Base-by-base conservation (phyloP, 2,329 filamentous ascomycete genomes). In the Magnaporthales sp. region DNA sequence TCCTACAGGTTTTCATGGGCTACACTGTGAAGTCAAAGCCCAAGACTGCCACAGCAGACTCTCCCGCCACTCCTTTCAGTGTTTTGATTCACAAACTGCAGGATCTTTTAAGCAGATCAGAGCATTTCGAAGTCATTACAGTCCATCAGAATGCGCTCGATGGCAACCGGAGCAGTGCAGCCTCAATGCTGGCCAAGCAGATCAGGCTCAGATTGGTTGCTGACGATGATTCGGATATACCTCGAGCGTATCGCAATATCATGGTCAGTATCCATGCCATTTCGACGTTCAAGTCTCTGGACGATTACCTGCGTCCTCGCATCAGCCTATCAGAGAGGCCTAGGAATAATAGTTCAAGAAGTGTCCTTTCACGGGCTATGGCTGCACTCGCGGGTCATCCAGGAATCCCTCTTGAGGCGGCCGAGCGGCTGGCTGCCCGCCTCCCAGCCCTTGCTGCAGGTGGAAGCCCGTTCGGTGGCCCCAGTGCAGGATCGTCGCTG, bases 211-310 rank as follows among this genome's bases (percentile, higher is more conserved):
- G 92, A 72, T 83, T 99, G 38, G 86, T 93, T 51, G 94, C 95
- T 1, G 93, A 96, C 71, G 93, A 96, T 1, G 90, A 93, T 62
- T 94, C 93, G 0, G 91, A 95, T 63, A 95, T 99, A 68, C 95
- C 95, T 22, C 85, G 89, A 46, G 84, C 90, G 0, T 98, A 96
- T 75, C 87, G 91, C 26, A 97, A 94, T 71, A 96, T 99, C 69
- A 97, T 97, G 90, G 95, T 99, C 0, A 96, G 93, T 0, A 99
- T 99, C 67, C 95, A 99, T 76, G 95, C 95, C 19, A 98, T 99
- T 73, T 94, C 95, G 2, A 98, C 93, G 0, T 98, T 99, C 81
- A 98, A 97, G 76, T 91, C 94, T 0, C 80, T 99, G 27, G 95
- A 98, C 74, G 95, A 99, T 75, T 99, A 98, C 76, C 83, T 99